Base-by-base conservation (phyloP, 1,284 basidiomycete species). In the Puccinia hordei region DNA sequence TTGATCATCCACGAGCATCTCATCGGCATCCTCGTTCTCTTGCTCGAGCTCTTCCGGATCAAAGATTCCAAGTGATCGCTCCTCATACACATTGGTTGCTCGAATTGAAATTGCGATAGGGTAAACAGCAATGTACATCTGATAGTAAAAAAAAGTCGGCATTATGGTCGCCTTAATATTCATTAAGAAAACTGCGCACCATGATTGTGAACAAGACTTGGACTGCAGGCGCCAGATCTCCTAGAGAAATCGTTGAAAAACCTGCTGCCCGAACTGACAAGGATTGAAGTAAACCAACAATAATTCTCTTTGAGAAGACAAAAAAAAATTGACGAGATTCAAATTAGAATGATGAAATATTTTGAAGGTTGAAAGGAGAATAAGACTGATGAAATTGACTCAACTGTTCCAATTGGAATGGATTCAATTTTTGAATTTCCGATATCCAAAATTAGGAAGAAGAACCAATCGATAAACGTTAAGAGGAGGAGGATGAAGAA, bases 41-140 rank as follows among this genome's bases (percentile, higher is more conserved):
- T 73, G 49, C 9, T 73, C 35, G 6, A 57, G 55, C 33, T 73
- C 46, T n/a, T 63, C 59, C 19, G 24, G 41, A 63, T 76, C 22
- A 38, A 69, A 85, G 15, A 85, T 82, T 8, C 85, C 85, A 1
- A 86, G 82, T 30, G 83, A 83, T 75, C 83, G 90, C 84, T 98
- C 95, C 85, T 99, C 96, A 86, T 98, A 98, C 0, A 98, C 96
- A 85, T 98, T 98, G 27, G 96, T 98, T n/a, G 93, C 90, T n/a
- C 95, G 92, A 13, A 99, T 93, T 83, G 91, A 91, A 77, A 90
- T 85, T 24, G 89, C 89, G 59, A 89, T 87, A 15, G 89, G 88
- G 82, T 88, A 89, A 33, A 85, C 84, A 55, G 83, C 82, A 81
- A 86, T 82, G 44, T 86, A 86, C 86, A 84, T 85, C 44, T 49